Evolutionary conservation across 495 filamentous ascomycete genomes (phyloP).

Genomic region (Parmelia sp.): DNA sequence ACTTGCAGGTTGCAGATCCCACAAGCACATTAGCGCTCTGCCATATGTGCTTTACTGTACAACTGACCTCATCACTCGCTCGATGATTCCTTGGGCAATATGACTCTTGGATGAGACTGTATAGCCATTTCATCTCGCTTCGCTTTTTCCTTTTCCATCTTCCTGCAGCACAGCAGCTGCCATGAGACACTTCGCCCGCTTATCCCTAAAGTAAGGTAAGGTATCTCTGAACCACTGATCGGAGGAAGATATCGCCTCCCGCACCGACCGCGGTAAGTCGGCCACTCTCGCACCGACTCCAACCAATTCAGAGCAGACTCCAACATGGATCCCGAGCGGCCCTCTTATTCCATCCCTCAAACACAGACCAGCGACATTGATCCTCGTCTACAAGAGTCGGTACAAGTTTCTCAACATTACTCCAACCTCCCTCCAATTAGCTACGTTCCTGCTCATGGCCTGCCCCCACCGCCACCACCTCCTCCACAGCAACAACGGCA

Average conservation of each 20-base stretch:
- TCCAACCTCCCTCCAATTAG: slow-evolving; percentile 6
- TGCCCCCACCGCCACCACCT: slow-evolving; percentile 5
- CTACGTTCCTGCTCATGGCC: not conserved
- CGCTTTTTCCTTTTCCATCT: too few relatives aligned
- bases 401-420: not conserved
- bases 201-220: too few relatives aligned
- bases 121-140: too few relatives aligned
- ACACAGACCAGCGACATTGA: slow-evolving; percentile 17
- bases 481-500: slow-evolving; percentile 15
- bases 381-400: slow-evolving; percentile 18
- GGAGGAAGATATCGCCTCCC: slow-evolving; percentile 10
- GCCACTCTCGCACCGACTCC: slow-evolving; percentile 9
- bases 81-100: too few relatives aligned
- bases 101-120: too few relatives aligned
- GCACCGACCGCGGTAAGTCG: slow-evolving; percentile 17
- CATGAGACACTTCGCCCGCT: too few relatives aligned
- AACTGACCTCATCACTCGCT: too few relatives aligned
- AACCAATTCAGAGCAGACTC: not conserved
- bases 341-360: slow-evolving; percentile 8
- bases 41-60: too few relatives aligned
- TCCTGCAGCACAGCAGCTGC: too few relatives aligned
- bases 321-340: slow-evolving; percentile 11
- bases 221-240: not conserved
- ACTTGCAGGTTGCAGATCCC: too few relatives aligned
- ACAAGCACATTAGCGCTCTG: too few relatives aligned